Conservation (phyloP, 2,329 filamentous ascomycete genomes). For the Leptographium lundbergii region DNA sequence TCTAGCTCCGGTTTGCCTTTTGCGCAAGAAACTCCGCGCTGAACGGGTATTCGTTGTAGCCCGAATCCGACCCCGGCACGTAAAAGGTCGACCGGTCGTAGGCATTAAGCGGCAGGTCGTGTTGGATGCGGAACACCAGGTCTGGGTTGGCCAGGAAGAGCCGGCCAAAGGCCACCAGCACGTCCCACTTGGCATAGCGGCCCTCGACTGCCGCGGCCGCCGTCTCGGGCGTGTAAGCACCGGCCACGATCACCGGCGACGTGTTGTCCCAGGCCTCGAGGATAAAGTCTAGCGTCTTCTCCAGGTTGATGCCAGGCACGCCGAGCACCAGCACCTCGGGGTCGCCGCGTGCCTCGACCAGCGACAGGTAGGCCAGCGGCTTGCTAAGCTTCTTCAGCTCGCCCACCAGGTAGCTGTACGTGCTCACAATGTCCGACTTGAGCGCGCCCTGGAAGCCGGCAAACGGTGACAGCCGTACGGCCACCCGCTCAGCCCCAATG, state of each 20-base stretch:
- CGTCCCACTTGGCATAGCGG: slow-evolving; percentile 13
- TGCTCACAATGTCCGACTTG: slow-evolving; percentile 41
- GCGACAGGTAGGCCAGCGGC: slow-evolving; percentile 36
- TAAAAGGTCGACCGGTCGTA: background rate
- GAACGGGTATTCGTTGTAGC: background rate
- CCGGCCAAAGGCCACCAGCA: slow-evolving; percentile 25
- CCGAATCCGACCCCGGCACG: background rate
- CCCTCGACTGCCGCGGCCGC: slow-evolving; percentile 17
- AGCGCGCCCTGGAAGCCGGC: slow-evolving; percentile 8
- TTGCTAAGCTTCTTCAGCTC: slow-evolving; percentile 32
- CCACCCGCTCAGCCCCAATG: no score
- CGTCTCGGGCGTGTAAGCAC: slow-evolving; percentile 13
- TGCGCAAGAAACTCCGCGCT: background rate
- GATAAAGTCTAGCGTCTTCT: slow-evolving; percentile 16
- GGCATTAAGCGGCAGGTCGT: background rate
- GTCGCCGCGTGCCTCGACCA: slow-evolving; percentile 32
- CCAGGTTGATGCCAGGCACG: slow-evolving; percentile 19
- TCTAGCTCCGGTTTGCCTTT: no score
- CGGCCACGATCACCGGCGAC: slow-evolving; percentile 18
- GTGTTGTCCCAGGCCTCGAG: slow-evolving; percentile 18
- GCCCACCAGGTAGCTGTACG: slow-evolving; percentile 40
- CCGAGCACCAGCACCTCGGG: slow-evolving; percentile 11
- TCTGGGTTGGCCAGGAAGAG: slow-evolving; percentile 38
- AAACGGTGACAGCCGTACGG: no score
- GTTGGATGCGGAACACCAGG: slow-evolving; percentile 11